phyloP scores from a whole-genome alignment of 2,329 filamentous ascomycete genomes.

The Pezicula radicicola region DNA sequence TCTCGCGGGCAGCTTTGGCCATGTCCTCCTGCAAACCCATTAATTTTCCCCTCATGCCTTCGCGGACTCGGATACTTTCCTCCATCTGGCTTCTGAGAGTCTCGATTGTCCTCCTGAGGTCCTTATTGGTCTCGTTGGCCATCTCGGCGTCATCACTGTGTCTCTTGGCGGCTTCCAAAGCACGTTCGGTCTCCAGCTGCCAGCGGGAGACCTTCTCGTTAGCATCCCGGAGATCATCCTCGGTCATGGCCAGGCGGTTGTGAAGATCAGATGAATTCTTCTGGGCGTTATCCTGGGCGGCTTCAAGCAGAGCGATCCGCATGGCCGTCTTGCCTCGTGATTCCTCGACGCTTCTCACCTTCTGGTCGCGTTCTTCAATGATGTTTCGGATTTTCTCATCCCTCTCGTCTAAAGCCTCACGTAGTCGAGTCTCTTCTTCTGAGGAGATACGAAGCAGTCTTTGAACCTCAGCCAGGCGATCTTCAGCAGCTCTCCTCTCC shows the following conservation, averaged over 20 bases:
- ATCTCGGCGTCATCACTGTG: constrained; percentile 57
- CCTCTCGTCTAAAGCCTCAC: constrained; percentile 65
- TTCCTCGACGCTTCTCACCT: constrained; percentile 59
- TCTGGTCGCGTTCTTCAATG: constrained; percentile 67
- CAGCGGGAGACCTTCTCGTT: constrained; percentile 58
- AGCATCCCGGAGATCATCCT: constrained; percentile 52
- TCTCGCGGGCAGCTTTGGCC: constrained; percentile 71
- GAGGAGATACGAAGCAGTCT: constrained; percentile 64
- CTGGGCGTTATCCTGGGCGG: constrained; percentile 57
- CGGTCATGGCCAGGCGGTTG: constrained; percentile 50
- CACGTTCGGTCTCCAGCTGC: constrained; percentile 59
- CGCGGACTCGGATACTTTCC: constrained; percentile 80
- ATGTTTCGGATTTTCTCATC: constrained; percentile 65
- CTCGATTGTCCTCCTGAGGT: constrained; percentile 70
- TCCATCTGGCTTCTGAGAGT: constrained; percentile 76
- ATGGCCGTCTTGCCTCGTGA: constrained; percentile 51
- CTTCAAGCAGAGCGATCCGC: constrained; percentile 65
- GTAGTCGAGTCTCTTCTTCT: constrained; percentile 69
- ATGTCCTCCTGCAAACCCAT: constrained; percentile 86
- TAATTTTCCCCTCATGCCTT: constrained; percentile 81
- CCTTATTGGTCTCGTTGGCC: constrained; percentile 61
- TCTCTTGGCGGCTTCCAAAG: constrained; percentile 61
- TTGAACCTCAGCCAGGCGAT: constrained; percentile 70
- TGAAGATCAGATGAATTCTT: constrained; percentile 53
- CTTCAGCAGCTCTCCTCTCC: constrained; percentile 64